These are phyloP conservation scores for Chaetomium globosum DNA, from an alignment of 2,329 filamentous ascomycete species.

Conservation along the genomic window DNA sequence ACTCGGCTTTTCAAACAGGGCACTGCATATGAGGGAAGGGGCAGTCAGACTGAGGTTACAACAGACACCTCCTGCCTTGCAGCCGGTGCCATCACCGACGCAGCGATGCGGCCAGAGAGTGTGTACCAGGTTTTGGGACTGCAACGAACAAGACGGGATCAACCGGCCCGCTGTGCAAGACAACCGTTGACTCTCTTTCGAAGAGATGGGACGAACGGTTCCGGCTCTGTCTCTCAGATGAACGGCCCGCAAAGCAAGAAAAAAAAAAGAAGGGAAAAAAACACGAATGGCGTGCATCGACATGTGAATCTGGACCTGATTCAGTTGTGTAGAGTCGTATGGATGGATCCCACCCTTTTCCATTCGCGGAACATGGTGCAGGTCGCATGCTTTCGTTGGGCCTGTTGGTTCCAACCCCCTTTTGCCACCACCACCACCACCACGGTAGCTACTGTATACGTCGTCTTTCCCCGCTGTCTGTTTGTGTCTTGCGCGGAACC, in stretches of 20 bases:
- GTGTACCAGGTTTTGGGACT: neutral
- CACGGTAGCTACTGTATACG: neutral
- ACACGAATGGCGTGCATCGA: neutral
- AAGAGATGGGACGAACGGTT: neutral
- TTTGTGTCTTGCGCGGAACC: neutral
- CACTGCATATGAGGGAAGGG: neutral
- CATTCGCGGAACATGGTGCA: constrained; percentile 24
- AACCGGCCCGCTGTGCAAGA: constrained; percentile 5
- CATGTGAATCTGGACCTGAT: neutral
- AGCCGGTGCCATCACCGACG: neutral
- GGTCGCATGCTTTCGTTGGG: constrained; percentile 1
- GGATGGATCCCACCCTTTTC: constrained; percentile 24
- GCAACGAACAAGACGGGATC: neutral
- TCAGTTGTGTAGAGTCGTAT: constrained; percentile 21
- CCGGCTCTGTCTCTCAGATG: neutral
- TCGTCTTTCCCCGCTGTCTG: neutral
- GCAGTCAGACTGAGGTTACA: constrained; percentile 2
- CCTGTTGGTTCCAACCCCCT: constrained; percentile 16
- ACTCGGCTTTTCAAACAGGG: neutral
- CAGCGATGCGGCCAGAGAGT: neutral
- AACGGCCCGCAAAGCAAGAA: neutral
- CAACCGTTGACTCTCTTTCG: neutral
- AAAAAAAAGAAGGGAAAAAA: neutral
- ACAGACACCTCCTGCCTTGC: neutral
- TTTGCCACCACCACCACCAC: neutral